phyloP scores from a whole-genome alignment of 2,329 filamentous ascomycete genomes.

The Zasmidium cellare region DNA sequence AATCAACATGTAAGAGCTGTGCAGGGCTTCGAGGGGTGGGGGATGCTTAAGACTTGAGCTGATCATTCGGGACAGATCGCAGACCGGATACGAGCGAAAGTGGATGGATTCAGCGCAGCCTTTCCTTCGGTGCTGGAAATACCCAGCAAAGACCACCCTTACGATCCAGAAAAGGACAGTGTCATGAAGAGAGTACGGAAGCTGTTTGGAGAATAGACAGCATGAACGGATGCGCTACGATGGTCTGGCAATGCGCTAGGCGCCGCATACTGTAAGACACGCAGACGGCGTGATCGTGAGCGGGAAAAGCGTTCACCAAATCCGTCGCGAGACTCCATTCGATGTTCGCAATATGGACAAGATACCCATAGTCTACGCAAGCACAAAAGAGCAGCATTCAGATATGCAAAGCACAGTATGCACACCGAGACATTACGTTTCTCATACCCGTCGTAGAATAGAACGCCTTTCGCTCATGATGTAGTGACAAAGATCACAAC shows the following conservation, averaged over 20 bases:
- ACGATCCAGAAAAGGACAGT: slow-evolving; percentile 98
- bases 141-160: slow-evolving; percentile 97
- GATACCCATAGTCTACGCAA: slow-evolving; percentile 2
- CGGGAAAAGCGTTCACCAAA: neutral
- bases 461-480: neutral
- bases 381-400: neutral
- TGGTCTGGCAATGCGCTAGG: too few relatives aligned
- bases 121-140: slow-evolving; percentile 98
- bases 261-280: too few relatives aligned
- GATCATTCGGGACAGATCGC: slow-evolving; percentile 65
- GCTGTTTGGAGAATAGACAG: slow-evolving; percentile 68
- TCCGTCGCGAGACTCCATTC: neutral
- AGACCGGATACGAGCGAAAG: slow-evolving; percentile 84
- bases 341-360: neutral
- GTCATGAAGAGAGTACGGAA: slow-evolving; percentile 84
- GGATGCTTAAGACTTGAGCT: too few relatives aligned
- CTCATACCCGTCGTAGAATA: slow-evolving; percentile 9
- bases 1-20: slow-evolving; percentile 82
- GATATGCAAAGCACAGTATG: neutral
- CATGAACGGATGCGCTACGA: too few relatives aligned
- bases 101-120: slow-evolving; percentile 89
- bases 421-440: slow-evolving; percentile 9
- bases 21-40: neutral
- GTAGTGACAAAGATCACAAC: neutral
- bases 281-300: too few relatives aligned